A percentile compares a stretch with the other conserved stretches of the same genome.
These are phyloP conservation scores for Ceratocystis papillata DNA, from an alignment of 2,329 filamentous ascomycete genomes.

Conservation along the genomic window DNA sequence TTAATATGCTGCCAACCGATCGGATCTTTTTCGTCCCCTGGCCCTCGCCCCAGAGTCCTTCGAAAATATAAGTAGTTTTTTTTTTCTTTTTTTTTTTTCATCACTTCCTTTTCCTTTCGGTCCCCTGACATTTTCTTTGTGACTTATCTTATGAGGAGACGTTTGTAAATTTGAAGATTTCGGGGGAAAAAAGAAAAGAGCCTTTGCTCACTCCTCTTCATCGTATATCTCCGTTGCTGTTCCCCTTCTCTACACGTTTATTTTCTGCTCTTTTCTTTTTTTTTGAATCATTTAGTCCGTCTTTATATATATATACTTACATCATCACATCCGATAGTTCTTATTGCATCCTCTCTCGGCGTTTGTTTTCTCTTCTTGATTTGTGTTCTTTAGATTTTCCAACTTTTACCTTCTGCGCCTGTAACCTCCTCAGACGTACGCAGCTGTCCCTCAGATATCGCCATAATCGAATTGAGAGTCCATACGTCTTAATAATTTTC, in stretches of 20 bases:
- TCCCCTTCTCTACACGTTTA: neutral
- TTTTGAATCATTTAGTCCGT: too few relatives aligned
- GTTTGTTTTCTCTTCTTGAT: conserved; percentile 6
- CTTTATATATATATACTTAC: neutral
- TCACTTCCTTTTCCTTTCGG: conserved; percentile 8
- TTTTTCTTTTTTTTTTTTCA: neutral
- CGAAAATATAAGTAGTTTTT: neutral
- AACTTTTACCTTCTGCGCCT: neutral
- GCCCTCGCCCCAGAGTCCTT: neutral
- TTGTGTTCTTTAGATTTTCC: neutral
- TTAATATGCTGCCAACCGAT: conserved; percentile 1
- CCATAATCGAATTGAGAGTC: neutral
- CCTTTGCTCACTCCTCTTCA: neutral
- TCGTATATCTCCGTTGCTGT: conserved; percentile 1
- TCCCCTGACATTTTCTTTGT: neutral
- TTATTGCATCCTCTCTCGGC: neutral
- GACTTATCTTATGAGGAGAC: neutral
- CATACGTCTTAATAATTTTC: neutral
- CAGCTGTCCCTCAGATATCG: neutral
- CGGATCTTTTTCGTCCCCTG: conserved; percentile 19
- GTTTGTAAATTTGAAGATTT: neutral
- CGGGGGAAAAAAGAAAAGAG: neutral
- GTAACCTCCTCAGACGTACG: neutral
- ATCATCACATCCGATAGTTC: neutral
- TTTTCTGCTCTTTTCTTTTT: neutral